phyloP scores from a whole-genome alignment of 1,284 basidiomycete species.

The Malassezia pachydermatis region DNA sequence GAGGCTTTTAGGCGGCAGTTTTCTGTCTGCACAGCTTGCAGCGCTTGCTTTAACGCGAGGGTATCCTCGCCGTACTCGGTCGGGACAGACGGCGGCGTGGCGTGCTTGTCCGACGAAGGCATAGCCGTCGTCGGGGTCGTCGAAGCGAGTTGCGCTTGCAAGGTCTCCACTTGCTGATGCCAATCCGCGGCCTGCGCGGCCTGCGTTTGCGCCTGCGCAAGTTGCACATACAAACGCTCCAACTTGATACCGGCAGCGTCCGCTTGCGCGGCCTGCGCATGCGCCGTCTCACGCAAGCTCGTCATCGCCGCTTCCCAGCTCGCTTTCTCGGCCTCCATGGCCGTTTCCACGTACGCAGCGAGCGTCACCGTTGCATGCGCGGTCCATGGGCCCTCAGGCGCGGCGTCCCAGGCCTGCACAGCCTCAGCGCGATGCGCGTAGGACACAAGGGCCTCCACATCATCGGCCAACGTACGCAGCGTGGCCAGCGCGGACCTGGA shows the following conservation, averaged over 20 bases:
- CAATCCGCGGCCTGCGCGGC: conserved; percentile 71
- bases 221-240: conserved; percentile 80
- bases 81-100: not conserved
- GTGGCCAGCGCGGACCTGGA: no score
- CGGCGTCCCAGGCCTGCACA: no score
- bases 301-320: no score
- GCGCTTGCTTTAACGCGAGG: not conserved
- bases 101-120: no score
- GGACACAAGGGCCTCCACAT: no score
- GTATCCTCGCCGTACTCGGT: not conserved
- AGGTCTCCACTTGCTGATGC: conserved; percentile 71
- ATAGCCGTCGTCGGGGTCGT: no score
- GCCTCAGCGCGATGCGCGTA: not conserved
- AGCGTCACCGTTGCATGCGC: no score
- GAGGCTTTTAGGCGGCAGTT: not conserved
- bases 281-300: conserved; percentile 55
- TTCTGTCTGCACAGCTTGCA: not conserved
- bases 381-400: no score
- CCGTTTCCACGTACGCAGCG: no score
- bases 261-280: no score
- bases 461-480: no score
- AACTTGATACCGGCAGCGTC: conserved; percentile 86
- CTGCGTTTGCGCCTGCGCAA: conserved; percentile 81
- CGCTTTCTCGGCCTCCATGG: no score
- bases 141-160: conserved; percentile 74